Base-by-base conservation (phyloP, 257 asterid genomes). In the Solanum clarkiae region DNA sequence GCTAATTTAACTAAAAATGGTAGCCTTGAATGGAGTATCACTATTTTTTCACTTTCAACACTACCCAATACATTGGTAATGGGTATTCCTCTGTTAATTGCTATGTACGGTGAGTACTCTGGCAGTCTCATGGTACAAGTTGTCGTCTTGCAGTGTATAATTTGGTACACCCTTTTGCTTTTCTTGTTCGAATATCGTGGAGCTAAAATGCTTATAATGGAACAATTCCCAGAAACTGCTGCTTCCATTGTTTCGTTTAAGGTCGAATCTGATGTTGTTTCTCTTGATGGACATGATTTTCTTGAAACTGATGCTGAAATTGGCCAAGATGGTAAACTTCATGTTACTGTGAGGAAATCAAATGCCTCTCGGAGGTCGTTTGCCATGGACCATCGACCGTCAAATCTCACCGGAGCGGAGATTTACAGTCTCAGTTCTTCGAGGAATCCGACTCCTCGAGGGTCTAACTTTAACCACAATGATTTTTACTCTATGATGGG, bases 251-350 rank as follows among this genome's bases (percentile, higher is more conserved):
- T 95, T 5, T 93, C 98, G 7, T 95, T 96, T 60, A 96, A 96
- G 53, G 99, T 95, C 3, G 98, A 94, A 14, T 95, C 99, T 72
- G 99, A 96, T 80, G 99, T 96, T 40, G 96, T 96, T n/a, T 96
- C 99, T 1, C 81, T 96, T 0, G 99, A 96, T 75, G 99, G 98
- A 0, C 98, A 96, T 84, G 99, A 96, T 87, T 96, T 95, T 65
- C 95, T 96, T 5, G 98, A 96, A 70, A 94, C 98, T 0, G 99
- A 96, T 47, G 98, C 98, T 0, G 94, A 93, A 53, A 91, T 96
- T 24, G 99, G 98, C 0, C 86, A 93, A 2, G 99, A 96, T 49
- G 99, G 99, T 0, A 96, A 94, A 69, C 96, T 96, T 7, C 99
- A 96, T 56, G 99, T 96, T 7, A 90, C 93, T 2, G 95, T 96